Conservation (phyloP, 2,329 filamentous ascomycete species). For the Scopulariopsis brevicaulis region DNA sequence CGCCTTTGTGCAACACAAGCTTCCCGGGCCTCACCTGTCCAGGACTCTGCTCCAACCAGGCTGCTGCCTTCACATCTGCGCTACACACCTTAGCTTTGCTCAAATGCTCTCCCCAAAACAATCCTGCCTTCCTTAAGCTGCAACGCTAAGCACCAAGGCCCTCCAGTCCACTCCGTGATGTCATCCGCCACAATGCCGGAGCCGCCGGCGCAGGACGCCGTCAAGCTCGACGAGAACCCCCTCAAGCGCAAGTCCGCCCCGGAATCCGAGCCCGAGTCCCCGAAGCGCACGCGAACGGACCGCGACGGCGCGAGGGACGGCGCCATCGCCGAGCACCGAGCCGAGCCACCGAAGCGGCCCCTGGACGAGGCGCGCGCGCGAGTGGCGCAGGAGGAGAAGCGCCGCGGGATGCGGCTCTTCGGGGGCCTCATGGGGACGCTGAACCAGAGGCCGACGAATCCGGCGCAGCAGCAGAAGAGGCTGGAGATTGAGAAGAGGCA, state of each 20-base stretch:
- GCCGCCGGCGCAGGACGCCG: background rate
- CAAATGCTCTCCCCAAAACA: background rate
- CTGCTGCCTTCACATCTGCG: background rate
- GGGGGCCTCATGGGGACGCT: constrained; percentile 70
- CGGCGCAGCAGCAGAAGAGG: constrained; percentile 52
- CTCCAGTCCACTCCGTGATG: background rate
- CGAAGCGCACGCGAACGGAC: constrained; percentile 1
- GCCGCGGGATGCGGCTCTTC: constrained; percentile 75
- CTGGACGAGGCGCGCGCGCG: constrained; percentile 1
- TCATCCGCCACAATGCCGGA: background rate
- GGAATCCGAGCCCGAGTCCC: background rate
- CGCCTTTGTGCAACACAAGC: background rate
- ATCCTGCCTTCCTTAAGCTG: background rate
- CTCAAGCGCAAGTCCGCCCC: constrained; percentile 3
- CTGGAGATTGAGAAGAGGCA: constrained; percentile 75
- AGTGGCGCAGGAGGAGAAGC: constrained; percentile 57
- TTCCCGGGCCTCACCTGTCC: background rate
- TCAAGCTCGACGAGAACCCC: background rate
- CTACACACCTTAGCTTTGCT: background rate
- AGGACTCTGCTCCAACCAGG: background rate
- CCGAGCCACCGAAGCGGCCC: background rate
- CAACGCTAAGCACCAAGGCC: background rate
- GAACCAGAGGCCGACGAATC: constrained; percentile 52
- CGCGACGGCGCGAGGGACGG: background rate
- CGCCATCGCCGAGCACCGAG: background rate